phyloP scores from a whole-genome alignment of 2,329 filamentous ascomycete species.

The Trichoderma hamatum region DNA sequence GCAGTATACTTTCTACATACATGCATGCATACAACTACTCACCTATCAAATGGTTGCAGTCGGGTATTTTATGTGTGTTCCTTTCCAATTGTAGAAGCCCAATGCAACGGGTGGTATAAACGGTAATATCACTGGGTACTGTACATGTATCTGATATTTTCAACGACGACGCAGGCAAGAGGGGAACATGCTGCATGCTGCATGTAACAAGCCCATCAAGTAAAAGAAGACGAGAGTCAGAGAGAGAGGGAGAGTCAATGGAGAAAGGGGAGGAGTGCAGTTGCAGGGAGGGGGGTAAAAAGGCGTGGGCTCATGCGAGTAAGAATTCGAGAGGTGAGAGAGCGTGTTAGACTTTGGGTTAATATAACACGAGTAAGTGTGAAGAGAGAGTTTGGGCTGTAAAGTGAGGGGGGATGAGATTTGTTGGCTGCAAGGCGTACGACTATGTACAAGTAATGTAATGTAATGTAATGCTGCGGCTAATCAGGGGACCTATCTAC shows the following conservation, averaged over 20 bases:
- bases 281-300: neutral
- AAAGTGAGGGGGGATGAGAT: neutral
- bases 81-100: neutral
- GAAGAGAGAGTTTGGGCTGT: neutral
- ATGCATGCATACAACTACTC: too few relatives aligned
- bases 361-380: neutral
- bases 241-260: neutral
- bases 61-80: neutral
- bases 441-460: too few relatives aligned
- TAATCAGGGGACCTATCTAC: neutral
- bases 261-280: neutral
- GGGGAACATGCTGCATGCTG: neutral
- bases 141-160: neutral
- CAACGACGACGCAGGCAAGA: neutral
- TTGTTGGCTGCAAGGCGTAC: neutral
- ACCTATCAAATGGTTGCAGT: neutral
- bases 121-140: neutral
- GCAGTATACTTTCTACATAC: neutral
- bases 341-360: conserved; percentile 13
- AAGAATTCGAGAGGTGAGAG: neutral
- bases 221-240: too few relatives aligned
- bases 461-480: neutral
- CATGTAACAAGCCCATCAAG: neutral
- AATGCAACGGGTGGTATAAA: neutral
- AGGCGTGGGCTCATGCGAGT: conserved; percentile 24